Base-by-base conservation (phyloP, 2,329 filamentous ascomycete species). In the Chrysoporthe puriensis region DNA sequence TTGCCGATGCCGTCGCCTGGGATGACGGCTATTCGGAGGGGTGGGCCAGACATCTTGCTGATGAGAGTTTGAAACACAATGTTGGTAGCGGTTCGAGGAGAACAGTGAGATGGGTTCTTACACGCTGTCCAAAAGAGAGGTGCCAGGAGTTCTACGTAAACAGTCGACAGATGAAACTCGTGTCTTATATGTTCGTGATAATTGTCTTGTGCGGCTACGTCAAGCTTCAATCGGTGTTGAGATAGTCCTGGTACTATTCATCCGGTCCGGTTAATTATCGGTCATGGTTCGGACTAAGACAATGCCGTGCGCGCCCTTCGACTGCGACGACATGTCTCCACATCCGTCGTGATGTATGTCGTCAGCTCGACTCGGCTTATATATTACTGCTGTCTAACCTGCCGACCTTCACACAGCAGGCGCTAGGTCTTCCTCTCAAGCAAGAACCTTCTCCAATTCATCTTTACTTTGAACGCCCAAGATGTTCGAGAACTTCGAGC, bases 1-100 rank as follows among this genome's bases (percentile, higher is more conserved):
- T 84, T 84, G 1, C 90, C 90, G 69, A 92, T 91, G 64, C 90
- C 90, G 73, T 92, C 90, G 8, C 87, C 90, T 0, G 89, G 88
- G 65, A 92, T 90, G 42, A 82, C 84, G n/a, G 88, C 88, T 69
- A 91, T 88, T 8, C 67, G 66, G 14, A 68, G 56, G 3, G 59
- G 44, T n/a, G n/a, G n/a, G n/a, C 6, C 50, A 16, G 66, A 11
- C 66, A 68, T 68, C 6, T 52, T 59, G 36, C n/a, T 34, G 9
- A 40, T 40, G 36, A 40, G 36, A 9, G n/a, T n/a, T n/a, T n/a
- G n/a, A n/a, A n/a, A n/a, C n/a, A n/a, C n/a, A n/a, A n/a, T n/a
- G n/a, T n/a, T n/a, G n/a, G n/a, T n/a, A n/a, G n/a, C n/a, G n/a
- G n/a, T n/a, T n/a, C 26, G 26, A 26, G 26, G 26, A 26, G 26